These are phyloP conservation scores for Hypoxylon subgilvum DNA, from an alignment of 495 filamentous ascomycete genomes.

Conservation along the genomic window DNA sequence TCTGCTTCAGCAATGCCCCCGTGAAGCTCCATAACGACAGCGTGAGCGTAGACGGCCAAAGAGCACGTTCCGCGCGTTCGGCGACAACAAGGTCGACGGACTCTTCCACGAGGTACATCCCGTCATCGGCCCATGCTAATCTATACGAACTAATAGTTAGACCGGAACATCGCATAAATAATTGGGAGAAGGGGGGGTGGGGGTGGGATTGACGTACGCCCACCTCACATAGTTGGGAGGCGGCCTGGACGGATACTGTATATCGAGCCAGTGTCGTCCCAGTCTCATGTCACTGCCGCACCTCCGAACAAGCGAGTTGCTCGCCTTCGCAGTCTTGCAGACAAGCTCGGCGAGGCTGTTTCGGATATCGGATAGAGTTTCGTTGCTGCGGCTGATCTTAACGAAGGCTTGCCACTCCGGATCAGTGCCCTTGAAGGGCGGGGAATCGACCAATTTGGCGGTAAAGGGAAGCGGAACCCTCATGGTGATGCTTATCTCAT, in stretches of 20 bases:
- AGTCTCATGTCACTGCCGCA: slow-evolving; percentile 38
- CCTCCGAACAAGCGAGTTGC: slow-evolving; percentile 11
- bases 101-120: slow-evolving; percentile 36
- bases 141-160: too few relatives aligned
- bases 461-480: slow-evolving; percentile 67
- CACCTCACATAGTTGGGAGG: slow-evolving; percentile 49
- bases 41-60: slow-evolving; percentile 46
- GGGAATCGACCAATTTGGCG: slow-evolving; percentile 48
- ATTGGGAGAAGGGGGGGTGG: too few relatives aligned
- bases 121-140: slow-evolving; percentile 30
- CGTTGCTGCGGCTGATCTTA: slow-evolving; percentile 61
- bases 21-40: slow-evolving; percentile 46
- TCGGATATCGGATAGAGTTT: slow-evolving; percentile 53
- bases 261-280: slow-evolving; percentile 45
- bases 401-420: slow-evolving; percentile 75
- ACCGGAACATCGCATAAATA: too few relatives aligned
- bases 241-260: slow-evolving; percentile 48
- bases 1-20: slow-evolving; percentile 39
- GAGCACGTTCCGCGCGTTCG: slow-evolving; percentile 37
- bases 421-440: slow-evolving; percentile 63
- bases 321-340: slow-evolving; percentile 13
- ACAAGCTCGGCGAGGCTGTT: slow-evolving; percentile 35
- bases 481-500: too few relatives aligned
- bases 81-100: slow-evolving; percentile 40
- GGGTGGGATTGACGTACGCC: slow-evolving; percentile 53